phyloP scores from a whole-genome alignment of 2,329 filamentous ascomycete genomes.

The Macroventuria anomochaeta region DNA sequence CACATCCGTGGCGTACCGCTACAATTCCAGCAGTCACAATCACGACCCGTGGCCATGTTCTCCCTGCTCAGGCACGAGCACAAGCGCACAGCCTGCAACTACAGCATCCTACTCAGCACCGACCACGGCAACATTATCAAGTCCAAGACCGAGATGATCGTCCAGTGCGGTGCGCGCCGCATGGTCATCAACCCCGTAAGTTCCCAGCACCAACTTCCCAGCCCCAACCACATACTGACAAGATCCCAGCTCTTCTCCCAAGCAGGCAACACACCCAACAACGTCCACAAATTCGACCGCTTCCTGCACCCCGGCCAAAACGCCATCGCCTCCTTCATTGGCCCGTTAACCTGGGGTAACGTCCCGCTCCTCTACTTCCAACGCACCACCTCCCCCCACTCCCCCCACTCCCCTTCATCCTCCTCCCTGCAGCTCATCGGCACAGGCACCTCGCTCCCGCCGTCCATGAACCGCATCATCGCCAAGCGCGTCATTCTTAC shows the following conservation, averaged over 20 bases:
- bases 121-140: slow-evolving; percentile 79
- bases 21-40: slow-evolving; percentile 59
- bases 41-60: slow-evolving; percentile 74
- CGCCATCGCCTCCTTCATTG: slow-evolving; percentile 87
- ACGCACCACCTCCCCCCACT: slow-evolving; percentile 52
- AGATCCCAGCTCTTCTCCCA: slow-evolving; percentile 73
- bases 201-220: not conserved
- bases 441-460: slow-evolving; percentile 85
- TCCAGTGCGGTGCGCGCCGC: slow-evolving; percentile 88
- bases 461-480: slow-evolving; percentile 76
- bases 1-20: slow-evolving; percentile 69
- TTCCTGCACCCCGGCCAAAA: slow-evolving; percentile 91
- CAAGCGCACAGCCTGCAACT: slow-evolving; percentile 85
- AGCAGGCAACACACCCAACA: slow-evolving; percentile 88
- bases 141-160: slow-evolving; percentile 88
- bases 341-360: slow-evolving; percentile 89
- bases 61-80: slow-evolving; percentile 93
- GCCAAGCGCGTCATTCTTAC: slow-evolving; percentile 94
- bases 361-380: slow-evolving; percentile 92
- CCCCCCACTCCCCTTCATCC: slow-evolving; percentile 26
- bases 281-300: slow-evolving; percentile 96
- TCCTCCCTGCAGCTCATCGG: slow-evolving; percentile 73
- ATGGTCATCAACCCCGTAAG: slow-evolving; percentile 78
- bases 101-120: slow-evolving; percentile 83
- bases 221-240: slow-evolving; percentile 1